phyloP scores from a whole-genome alignment of 1,139 yeast genomes.

The Pichia sp. region DNA sequence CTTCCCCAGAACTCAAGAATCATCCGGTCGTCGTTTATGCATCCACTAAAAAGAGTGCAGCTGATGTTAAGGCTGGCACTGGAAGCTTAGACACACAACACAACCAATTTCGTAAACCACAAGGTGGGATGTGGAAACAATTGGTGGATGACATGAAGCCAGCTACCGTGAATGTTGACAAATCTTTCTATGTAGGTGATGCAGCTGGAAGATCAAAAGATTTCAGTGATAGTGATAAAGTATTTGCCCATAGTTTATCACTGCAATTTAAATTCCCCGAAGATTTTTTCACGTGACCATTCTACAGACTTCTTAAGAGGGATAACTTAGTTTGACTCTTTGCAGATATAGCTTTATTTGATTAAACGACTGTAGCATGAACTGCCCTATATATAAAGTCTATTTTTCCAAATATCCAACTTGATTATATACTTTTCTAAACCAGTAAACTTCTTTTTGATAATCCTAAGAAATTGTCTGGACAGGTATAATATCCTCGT shows the following conservation, averaged over 20 bases:
- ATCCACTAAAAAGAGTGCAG: conserved; percentile 46
- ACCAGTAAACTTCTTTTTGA: no score
- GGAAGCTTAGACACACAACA: conserved; percentile 36
- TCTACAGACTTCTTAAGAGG: no score
- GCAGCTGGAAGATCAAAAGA: conserved; percentile 84
- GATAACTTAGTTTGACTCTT: no score
- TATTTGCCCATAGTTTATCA: conserved; percentile 56
- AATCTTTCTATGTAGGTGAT: conserved; percentile 82
- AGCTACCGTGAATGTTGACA: conserved; percentile 30
- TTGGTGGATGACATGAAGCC: conserved; percentile 22
- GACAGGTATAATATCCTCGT: no score
- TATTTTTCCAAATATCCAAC: no score
- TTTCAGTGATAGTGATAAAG: conserved; percentile 69
- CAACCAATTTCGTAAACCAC: conserved; percentile 62
- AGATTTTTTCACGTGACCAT: conserved; percentile 31
- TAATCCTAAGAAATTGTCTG: no score
- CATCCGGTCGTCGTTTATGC: conserved; percentile 52
- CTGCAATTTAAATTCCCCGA: conserved; percentile 66
- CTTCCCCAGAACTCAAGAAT: conserved; percentile 15
- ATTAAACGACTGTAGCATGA: no score
- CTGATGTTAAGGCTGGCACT: conserved; percentile 20
- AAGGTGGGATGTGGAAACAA: conserved; percentile 44
- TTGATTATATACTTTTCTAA: no score
- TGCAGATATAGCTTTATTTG: no score
- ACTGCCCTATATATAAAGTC: no score